A percentile compares a stretch with the other conserved stretches of the same genome.
Evolutionary conservation across 179 eudicot genomes (phyloP).

Genomic region (Beta corolliflora): DNA sequence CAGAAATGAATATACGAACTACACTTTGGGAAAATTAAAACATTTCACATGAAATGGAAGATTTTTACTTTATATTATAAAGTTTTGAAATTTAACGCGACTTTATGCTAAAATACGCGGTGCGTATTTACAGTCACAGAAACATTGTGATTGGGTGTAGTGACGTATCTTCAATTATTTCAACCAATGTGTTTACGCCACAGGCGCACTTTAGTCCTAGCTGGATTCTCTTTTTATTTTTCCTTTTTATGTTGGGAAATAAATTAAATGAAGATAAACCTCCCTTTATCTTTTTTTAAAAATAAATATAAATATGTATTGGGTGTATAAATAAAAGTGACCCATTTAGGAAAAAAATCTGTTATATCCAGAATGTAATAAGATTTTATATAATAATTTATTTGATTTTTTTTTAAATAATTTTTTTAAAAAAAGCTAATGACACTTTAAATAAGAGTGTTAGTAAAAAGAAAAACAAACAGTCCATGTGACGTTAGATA

Average conservation of each 20-base stretch:
- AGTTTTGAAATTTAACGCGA: neutral
- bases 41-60: too few relatives aligned
- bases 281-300: neutral
- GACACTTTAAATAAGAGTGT: neutral
- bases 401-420: too few relatives aligned
- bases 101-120: neutral
- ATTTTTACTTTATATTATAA: too few relatives aligned
- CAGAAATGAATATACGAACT: too few relatives aligned
- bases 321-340: too few relatives aligned
- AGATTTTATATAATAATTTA: too few relatives aligned
- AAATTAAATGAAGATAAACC: too few relatives aligned
- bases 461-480: neutral
- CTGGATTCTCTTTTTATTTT: neutral
- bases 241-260: neutral
- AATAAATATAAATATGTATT: neutral
- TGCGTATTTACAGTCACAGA: neutral
- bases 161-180: neutral
- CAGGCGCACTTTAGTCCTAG: constrained; percentile 14
- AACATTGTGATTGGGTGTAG: neutral
- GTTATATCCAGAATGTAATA: neutral
- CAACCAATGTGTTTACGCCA: constrained; percentile 19
- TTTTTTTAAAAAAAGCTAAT: too few relatives aligned
- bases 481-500: constrained; percentile 10
- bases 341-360: neutral
- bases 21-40: too few relatives aligned